A percentile compares a stretch with the other conserved stretches of the same genome.
Conservation (phyloP, 2,329 filamentous ascomycete species). For the Pyrenophora seminiperda region DNA sequence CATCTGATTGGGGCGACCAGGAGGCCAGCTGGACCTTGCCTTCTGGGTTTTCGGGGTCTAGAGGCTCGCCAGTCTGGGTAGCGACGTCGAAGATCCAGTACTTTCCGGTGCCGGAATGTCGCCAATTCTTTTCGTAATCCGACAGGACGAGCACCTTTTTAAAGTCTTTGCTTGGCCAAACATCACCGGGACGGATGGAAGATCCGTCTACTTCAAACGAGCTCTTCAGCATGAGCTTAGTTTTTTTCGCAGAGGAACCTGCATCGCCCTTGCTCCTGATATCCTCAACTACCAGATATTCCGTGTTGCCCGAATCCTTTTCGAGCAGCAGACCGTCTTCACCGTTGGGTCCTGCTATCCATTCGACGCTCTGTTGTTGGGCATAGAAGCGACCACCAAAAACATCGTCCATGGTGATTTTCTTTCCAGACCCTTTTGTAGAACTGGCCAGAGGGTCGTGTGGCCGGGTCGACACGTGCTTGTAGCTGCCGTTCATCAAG, state of each 20-base stretch:
- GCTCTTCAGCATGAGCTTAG: conserved; percentile 74
- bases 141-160: conserved; percentile 85
- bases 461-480: conserved; percentile 65
- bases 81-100: conserved; percentile 95
- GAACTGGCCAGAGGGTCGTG: conserved; percentile 71
- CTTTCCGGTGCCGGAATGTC: conserved; percentile 81
- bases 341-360: conserved; percentile 75
- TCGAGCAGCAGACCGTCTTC: conserved; percentile 88
- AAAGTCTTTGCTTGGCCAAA: conserved; percentile 80
- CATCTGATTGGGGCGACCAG: conserved; percentile 87
- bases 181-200: conserved; percentile 62
- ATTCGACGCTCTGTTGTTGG: conserved; percentile 69
- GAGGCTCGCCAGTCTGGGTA: conserved; percentile 74
- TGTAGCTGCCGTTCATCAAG: conserved; percentile 68
- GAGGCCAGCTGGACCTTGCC: conserved; percentile 79
- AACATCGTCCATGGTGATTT: conserved; percentile 74
- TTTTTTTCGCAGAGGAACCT: conserved; percentile 57
- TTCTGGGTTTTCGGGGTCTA: conserved; percentile 71
- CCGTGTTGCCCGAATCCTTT: conserved; percentile 62
- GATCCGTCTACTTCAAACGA: conserved; percentile 65
- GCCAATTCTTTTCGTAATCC: conserved; percentile 76
- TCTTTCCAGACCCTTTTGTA: conserved; percentile 69
- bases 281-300: conserved; percentile 86
- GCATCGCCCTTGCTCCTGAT: conserved; percentile 62
- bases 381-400: conserved; percentile 68